Base-by-base conservation (phyloP, 2,329 filamentous ascomycete species). In the Chaetoscypha palmicola region DNA sequence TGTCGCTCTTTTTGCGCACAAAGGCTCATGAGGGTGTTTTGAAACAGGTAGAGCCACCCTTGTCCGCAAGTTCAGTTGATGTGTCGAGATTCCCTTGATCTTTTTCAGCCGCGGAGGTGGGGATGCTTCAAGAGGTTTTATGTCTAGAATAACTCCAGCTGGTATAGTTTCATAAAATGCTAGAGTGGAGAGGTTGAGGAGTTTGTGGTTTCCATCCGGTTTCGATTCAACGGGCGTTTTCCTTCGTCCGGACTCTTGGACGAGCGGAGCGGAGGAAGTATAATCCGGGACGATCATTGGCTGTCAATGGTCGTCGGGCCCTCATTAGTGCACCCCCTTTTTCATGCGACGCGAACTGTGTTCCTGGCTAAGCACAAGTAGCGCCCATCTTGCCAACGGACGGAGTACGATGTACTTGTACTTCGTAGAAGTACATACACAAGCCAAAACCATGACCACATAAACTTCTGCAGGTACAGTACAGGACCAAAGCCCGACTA, bases 1-100 rank as follows among this genome's bases (percentile, higher is more conserved):
- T 37, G 38, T 19, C 17, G 38, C 38, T 24, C 12, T n/a, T 39
- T 17, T n/a, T 19, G 26, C 37, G 23, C 37, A 39, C 17, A 23
- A 30, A 11, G 23, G 37, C 37, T 4, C 24, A 12, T 28, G 24
- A 28, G 24, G 24, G 24, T 7, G 24, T 7, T 28, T 28, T 7
- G 24, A 28, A 28, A 28, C 24, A n/a, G n/a, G n/a, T n/a, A n/a
- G n/a, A n/a, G n/a, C n/a, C n/a, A n/a, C n/a, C n/a, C n/a, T n/a
- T n/a, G n/a, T n/a, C n/a, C n/a, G n/a, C n/a, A n/a, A n/a, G n/a
- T n/a, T n/a, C n/a, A n/a, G n/a, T n/a, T n/a, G n/a, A n/a, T n/a
- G n/a, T n/a, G n/a, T n/a, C n/a, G n/a, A n/a, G n/a, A n/a, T n/a
- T n/a, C n/a, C n/a, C n/a, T n/a, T n/a, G n/a, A n/a, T n/a, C n/a